Conservation (phyloP, 108 stramenopile genomes). For the Asterionellopsis glacialis region DNA sequence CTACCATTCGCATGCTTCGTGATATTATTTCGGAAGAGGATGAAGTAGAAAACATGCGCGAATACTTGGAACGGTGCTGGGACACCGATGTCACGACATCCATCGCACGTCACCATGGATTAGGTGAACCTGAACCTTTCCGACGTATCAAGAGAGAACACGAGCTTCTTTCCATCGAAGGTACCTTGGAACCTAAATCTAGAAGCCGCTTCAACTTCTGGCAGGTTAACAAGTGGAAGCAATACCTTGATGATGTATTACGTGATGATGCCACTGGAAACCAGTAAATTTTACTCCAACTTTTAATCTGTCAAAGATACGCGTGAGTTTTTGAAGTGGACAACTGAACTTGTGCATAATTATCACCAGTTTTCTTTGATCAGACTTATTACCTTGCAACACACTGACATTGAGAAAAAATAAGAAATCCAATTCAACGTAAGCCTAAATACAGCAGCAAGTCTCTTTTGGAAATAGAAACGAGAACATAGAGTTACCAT, state of each 20-base stretch:
- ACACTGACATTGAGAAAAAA: too few relatives aligned
- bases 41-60: constrained; percentile 14
- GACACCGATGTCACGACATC: constrained; percentile 21
- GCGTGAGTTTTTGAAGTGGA: too few relatives aligned
- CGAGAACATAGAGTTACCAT: too few relatives aligned
- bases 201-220: constrained; percentile 6
- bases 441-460: too few relatives aligned
- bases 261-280: constrained; percentile 3
- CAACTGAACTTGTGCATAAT: too few relatives aligned
- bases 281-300: too few relatives aligned
- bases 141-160: constrained; percentile 20
- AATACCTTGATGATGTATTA: constrained; percentile 23
- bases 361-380: too few relatives aligned
- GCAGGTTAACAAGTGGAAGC: constrained; percentile 20
- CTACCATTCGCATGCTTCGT: constrained; percentile 52
- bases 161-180: constrained; percentile 17
- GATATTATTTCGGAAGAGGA: constrained; percentile 14
- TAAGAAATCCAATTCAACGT: too few relatives aligned
- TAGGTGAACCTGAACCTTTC: constrained; percentile 11
- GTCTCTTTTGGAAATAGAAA: too few relatives aligned
- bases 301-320: too few relatives aligned
- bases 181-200: constrained; percentile 7
- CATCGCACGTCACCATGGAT: constrained; percentile 18
- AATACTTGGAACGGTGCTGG: constrained; percentile 7
- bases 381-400: too few relatives aligned